A percentile compares a stretch with the other conserved stretches of the same genome.
phyloP scores from a whole-genome alignment of 768 basidiomycete genomes.

The Vararia minispora region DNA sequence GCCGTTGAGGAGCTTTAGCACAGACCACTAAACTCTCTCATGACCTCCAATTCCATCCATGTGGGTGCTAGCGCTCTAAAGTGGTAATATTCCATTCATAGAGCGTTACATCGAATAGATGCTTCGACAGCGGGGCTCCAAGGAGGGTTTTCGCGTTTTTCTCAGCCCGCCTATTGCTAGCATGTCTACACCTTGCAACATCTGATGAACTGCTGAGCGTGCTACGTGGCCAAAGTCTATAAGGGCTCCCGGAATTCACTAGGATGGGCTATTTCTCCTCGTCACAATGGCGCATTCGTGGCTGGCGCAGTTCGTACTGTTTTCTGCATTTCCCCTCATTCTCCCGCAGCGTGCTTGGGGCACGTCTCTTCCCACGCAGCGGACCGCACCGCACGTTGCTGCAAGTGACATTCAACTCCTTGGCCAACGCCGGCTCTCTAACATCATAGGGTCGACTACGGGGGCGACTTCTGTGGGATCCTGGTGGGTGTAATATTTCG shows the following conservation, averaged over 20 bases:
- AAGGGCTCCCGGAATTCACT: too few species aligned
- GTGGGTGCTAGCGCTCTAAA: too few species aligned
- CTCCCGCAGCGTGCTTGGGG: neutral
- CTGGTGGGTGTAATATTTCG: slow-evolving; percentile 28
- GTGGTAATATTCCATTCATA: too few species aligned
- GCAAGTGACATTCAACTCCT: slow-evolving; percentile 25
- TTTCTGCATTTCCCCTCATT: neutral
- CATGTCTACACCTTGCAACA: too few species aligned
- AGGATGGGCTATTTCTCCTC: too few species aligned
- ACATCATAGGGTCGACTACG: slow-evolving; percentile 30
- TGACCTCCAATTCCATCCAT: too few species aligned
- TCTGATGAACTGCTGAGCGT: too few species aligned
- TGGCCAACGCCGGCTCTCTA: slow-evolving; percentile 26
- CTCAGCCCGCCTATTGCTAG: neutral
- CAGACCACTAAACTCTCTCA: too few species aligned
- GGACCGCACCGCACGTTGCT: slow-evolving; percentile 1
- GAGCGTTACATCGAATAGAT: too few species aligned
- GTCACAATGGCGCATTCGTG: too few species aligned
- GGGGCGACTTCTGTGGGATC: slow-evolving; percentile 24
- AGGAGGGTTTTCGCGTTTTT: neutral
- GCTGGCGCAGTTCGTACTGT: too few species aligned
- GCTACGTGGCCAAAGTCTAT: too few species aligned
- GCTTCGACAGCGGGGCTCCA: neutral
- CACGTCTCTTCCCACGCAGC: neutral
- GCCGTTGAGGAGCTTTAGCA: neutral